Evolutionary conservation across 768 basidiomycete genomes (phyloP).

Genomic region (Termitomyces sp.): DNA sequence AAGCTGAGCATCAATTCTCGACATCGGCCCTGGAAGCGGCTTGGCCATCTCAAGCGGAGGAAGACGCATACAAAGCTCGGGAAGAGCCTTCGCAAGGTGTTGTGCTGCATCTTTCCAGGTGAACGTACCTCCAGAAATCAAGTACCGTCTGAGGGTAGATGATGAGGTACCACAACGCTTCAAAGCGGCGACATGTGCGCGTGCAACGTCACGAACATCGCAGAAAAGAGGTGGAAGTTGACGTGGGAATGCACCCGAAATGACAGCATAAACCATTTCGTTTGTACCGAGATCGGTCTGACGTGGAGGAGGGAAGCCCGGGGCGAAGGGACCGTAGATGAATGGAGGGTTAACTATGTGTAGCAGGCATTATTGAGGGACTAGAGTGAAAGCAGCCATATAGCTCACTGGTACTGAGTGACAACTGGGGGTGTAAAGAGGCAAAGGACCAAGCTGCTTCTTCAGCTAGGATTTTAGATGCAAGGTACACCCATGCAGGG

Average conservation of each 20-base stretch:
- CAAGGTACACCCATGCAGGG: constrained; percentile 3
- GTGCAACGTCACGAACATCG: constrained; percentile 10
- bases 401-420: constrained; percentile 25
- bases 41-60: background rate
- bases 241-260: background rate
- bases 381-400: background rate
- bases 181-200: constrained; percentile 6
- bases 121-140: constrained; percentile 1
- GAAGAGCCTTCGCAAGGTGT: background rate
- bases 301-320: constrained; percentile 4
- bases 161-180: background rate
- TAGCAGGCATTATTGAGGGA: constrained; percentile 3
- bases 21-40: background rate
- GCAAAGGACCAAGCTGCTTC: constrained; percentile 32
- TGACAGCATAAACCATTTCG: background rate
- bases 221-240: constrained; percentile 4
- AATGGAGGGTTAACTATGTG: constrained; percentile 17
- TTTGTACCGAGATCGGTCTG: constrained; percentile 1
- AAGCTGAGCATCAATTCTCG: background rate
- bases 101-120: constrained; percentile 3
- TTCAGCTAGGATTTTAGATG: constrained; percentile 14
- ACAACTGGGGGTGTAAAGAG: constrained; percentile 28
- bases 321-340: constrained; percentile 9
- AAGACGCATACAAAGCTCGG: background rate
- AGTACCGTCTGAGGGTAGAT: constrained; percentile 11